Conservation (phyloP, 1,139 yeast genomes). For the Candida tropicalis region DNA sequence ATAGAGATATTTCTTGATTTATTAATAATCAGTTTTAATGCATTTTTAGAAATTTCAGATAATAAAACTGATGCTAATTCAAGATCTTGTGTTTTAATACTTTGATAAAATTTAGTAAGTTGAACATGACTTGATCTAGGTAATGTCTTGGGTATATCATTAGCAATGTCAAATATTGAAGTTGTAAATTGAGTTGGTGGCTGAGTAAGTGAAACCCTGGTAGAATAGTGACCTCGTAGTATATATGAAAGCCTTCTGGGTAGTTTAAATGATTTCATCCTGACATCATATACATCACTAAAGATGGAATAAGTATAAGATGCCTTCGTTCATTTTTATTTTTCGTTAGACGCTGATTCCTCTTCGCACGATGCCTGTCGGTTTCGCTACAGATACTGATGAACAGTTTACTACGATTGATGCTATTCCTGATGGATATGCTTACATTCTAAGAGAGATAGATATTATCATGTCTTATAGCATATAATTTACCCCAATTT, state of each 20-base stretch:
- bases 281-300: too few relatives aligned
- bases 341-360: too few relatives aligned
- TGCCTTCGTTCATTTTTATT: too few relatives aligned
- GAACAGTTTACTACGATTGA: too few relatives aligned
- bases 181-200: conserved; percentile 3
- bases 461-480: too few relatives aligned
- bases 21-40: background rate
- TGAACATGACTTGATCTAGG: background rate
- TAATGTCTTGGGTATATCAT: background rate
- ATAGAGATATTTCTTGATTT: background rate
- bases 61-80: conserved; percentile 5
- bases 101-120: conserved; percentile 5
- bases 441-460: too few relatives aligned
- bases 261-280: background rate
- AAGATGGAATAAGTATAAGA: too few relatives aligned
- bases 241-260: background rate
- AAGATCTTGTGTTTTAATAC: conserved; percentile 5
- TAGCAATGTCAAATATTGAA: conserved; percentile 7
- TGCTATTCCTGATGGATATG: too few relatives aligned
- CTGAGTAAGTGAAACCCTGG: background rate
- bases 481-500: too few relatives aligned
- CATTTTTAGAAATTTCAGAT: conserved; percentile 5
- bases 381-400: too few relatives aligned
- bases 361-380: too few relatives aligned
- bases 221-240: background rate